These are phyloP conservation scores for Boletus rubropictus DNA, from an alignment of 768 basidiomycete genomes.

Conservation along the genomic window DNA sequence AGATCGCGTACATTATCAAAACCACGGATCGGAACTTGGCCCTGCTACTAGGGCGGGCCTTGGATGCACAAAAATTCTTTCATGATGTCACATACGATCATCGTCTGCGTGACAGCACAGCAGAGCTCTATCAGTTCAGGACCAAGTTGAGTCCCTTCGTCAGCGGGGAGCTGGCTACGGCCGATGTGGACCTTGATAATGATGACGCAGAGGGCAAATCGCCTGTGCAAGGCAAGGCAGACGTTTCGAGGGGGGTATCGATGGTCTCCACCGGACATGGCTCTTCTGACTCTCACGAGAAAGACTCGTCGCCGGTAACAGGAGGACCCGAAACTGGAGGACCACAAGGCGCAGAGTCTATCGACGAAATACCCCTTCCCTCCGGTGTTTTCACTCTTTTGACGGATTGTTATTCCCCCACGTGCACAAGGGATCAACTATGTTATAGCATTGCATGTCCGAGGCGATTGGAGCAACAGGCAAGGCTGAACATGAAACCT, in stretches of 20 bases:
- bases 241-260: slow-evolving; percentile 20
- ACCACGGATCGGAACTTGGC: slow-evolving; percentile 97
- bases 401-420: slow-evolving; percentile 97
- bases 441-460: slow-evolving; percentile 99
- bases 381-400: slow-evolving; percentile 94
- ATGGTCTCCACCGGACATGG: slow-evolving; percentile 27
- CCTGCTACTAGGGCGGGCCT: slow-evolving; percentile 85
- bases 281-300: slow-evolving; percentile 33
- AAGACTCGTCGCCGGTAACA: slow-evolving; percentile 28
- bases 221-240: slow-evolving; percentile 18
- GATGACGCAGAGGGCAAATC: slow-evolving; percentile 32
- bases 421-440: slow-evolving; percentile 87
- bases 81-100: slow-evolving; percentile 99
- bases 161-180: slow-evolving; percentile 56
- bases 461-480: slow-evolving; percentile 87
- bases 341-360: slow-evolving; percentile 38
- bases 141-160: slow-evolving; percentile 83
- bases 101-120: slow-evolving; percentile 79
- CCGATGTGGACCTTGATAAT: slow-evolving; percentile 31
- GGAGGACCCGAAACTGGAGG: slow-evolving; percentile 13
- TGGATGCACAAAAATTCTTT: slow-evolving; percentile 98
- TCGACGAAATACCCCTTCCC: slow-evolving; percentile 71
- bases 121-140: slow-evolving; percentile 91
- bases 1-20: slow-evolving; percentile 97
- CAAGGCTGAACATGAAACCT: slow-evolving; percentile 89